Percentiles rank a stretch among this genome's conserved stretches.
Evolutionary conservation across 257 asterid genomes (phyloP).

Genomic region (Nyctanthes arbortristis): DNA sequence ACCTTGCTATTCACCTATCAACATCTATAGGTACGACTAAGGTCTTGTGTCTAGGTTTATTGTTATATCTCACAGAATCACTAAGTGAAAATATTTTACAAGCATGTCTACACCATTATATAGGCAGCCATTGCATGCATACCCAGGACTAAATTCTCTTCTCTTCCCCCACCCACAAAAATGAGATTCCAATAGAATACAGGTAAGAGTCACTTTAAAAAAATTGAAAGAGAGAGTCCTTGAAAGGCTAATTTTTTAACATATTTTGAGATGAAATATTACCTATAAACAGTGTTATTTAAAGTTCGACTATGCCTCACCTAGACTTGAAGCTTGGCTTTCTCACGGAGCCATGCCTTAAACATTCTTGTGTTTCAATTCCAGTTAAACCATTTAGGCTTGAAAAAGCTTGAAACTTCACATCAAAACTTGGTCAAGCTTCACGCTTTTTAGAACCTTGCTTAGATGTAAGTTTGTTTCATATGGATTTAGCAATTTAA

Average conservation of each 20-base stretch:
- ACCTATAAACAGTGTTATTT: too few species aligned
- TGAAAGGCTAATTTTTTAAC: background rate
- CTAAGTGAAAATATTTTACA: background rate
- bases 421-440: too few species aligned
- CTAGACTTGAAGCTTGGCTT: too few species aligned
- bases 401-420: too few species aligned
- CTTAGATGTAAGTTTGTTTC: too few species aligned
- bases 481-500: background rate
- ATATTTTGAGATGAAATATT: background rate
- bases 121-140: background rate
- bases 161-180: background rate
- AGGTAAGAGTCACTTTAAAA: background rate
- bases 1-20: background rate
- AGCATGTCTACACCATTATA: background rate
- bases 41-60: background rate
- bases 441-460: too few species aligned
- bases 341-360: too few species aligned
- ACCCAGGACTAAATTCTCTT: background rate
- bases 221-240: background rate
- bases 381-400: too few species aligned
- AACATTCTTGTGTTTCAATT: too few species aligned
- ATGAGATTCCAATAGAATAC: background rate
- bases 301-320: too few species aligned
- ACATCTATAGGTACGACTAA: background rate
- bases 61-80: background rate